phyloP scores from a whole-genome alignment of 1,284 basidiomycete species.

The Tilletiopsis washingtonensis region DNA sequence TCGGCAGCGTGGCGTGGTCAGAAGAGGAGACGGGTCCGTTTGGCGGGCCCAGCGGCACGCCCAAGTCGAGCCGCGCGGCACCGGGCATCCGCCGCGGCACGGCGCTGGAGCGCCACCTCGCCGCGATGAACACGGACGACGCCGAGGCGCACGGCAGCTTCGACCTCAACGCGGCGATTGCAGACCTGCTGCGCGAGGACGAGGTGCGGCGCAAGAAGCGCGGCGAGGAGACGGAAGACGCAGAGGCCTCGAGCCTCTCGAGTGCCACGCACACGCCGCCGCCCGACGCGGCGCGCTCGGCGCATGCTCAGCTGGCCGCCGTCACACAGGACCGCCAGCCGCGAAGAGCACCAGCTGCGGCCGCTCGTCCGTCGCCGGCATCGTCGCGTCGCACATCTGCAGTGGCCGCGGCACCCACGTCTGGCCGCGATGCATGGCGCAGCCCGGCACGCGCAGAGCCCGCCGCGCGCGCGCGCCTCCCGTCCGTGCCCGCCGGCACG shows the following conservation, averaged over 20 bases:
- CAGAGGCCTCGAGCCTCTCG: neutral
- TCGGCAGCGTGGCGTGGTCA: conserved; percentile 38
- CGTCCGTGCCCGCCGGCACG: neutral
- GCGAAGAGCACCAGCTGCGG: no score
- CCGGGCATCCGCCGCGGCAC: neutral
- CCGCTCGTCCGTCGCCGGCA: no score
- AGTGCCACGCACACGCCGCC: neutral
- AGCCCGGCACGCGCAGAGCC: no score
- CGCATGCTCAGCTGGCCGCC: no score
- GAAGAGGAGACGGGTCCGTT: conserved; percentile 38
- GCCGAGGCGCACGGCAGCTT: conserved; percentile 12
- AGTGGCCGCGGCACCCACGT: neutral
- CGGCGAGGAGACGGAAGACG: neutral
- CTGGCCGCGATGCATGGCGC: no score
- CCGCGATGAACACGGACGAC: neutral
- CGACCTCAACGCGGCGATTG: conserved; percentile 38
- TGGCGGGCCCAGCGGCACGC: neutral
- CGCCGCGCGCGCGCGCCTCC: neutral
- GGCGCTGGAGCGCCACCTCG: neutral
- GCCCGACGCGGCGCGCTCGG: neutral
- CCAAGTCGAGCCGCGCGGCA: neutral
- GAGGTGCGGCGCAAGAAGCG: conserved; percentile 18
- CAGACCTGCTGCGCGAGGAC: conserved; percentile 34
- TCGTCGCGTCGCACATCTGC: neutral
- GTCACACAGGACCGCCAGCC: no score